Percentiles rank a stretch among this genome's conserved stretches.
Conservation (phyloP, 805 yeast genomes). For the Yarrowia sp. region DNA sequence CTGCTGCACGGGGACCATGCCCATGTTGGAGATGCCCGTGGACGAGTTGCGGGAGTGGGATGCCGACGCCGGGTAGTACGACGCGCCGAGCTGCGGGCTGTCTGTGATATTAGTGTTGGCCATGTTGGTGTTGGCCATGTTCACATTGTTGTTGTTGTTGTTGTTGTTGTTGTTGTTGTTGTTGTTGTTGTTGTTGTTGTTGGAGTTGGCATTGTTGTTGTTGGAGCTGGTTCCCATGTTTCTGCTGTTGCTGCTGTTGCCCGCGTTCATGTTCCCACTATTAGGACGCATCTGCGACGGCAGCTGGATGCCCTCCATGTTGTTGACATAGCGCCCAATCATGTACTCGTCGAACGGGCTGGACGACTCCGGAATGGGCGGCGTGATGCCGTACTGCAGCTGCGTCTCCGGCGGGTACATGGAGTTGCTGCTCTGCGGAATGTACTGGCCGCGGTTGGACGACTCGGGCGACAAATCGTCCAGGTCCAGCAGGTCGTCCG, state of each 20-base stretch:
- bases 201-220: neutral
- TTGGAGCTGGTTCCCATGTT: too few species aligned
- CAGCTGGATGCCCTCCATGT: slow-evolving; percentile 2
- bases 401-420: slow-evolving; percentile 19
- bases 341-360: slow-evolving; percentile 37
- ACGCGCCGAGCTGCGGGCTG: slow-evolving; percentile 13
- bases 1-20: slow-evolving; percentile 25
- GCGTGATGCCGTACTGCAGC: slow-evolving; percentile 32
- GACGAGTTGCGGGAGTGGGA: slow-evolving; percentile 25
- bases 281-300: neutral
- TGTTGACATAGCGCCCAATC: slow-evolving; percentile 25
- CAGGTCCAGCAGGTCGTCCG: slow-evolving; percentile 34
- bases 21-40: slow-evolving; percentile 20
- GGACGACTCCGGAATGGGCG: slow-evolving; percentile 35
- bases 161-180: slow-evolving; percentile 1
- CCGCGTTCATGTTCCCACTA: too few species aligned
- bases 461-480: slow-evolving; percentile 30
- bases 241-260: slow-evolving; percentile 25
- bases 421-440: neutral
- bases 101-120: slow-evolving; percentile 14
- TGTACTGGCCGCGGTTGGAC: slow-evolving; percentile 28
- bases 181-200: neutral
- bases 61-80: slow-evolving; percentile 1
- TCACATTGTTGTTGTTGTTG: neutral
- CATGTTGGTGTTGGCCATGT: slow-evolving; percentile 22